phyloP scores from a whole-genome alignment of 2,329 filamentous ascomycete genomes.

The Fusarium annulatum region DNA sequence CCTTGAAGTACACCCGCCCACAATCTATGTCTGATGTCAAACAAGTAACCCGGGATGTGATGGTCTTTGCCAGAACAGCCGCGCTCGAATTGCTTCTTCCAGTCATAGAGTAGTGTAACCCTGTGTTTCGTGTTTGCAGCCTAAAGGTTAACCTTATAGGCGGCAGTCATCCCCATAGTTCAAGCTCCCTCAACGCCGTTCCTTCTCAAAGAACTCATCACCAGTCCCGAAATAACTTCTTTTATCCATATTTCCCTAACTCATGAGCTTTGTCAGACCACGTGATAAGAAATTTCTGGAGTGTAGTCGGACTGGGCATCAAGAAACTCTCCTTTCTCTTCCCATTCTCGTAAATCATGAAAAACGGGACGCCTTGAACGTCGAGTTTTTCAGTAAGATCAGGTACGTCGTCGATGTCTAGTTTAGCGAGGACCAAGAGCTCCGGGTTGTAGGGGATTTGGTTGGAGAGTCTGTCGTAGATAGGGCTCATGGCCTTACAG shows the following conservation, averaged over 20 bases:
- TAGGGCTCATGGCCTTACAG: not conserved
- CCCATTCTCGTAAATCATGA: not conserved
- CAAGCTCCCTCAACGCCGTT: not conserved
- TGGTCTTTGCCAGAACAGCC: too few species aligned
- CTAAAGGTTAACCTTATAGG: too few species aligned
- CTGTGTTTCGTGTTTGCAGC: too few species aligned
- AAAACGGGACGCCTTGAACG: not conserved
- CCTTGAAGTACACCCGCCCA: not conserved
- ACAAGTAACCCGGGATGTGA: not conserved
- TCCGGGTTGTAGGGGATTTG: not conserved
- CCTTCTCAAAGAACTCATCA: fast-evolving
- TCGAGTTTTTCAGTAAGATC: not conserved
- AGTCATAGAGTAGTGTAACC: too few species aligned
- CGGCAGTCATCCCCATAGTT: too few species aligned
- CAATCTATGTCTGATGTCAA: too few species aligned
- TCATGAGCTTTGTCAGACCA: not conserved
- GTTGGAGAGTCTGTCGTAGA: not conserved
- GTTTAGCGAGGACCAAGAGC: not conserved
- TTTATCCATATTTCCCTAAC: fast-evolving
- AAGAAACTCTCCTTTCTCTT: fast-evolving
- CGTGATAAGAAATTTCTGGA: not conserved
- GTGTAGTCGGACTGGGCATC: not conserved
- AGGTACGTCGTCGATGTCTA: fast-evolving
- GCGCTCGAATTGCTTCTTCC: not conserved
- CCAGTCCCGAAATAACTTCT: fast-evolving